A percentile compares a stretch with the other conserved stretches of the same genome.
phyloP scores from a whole-genome alignment of 1,284 basidiomycete species.

The Violaceomyces palustris region DNA sequence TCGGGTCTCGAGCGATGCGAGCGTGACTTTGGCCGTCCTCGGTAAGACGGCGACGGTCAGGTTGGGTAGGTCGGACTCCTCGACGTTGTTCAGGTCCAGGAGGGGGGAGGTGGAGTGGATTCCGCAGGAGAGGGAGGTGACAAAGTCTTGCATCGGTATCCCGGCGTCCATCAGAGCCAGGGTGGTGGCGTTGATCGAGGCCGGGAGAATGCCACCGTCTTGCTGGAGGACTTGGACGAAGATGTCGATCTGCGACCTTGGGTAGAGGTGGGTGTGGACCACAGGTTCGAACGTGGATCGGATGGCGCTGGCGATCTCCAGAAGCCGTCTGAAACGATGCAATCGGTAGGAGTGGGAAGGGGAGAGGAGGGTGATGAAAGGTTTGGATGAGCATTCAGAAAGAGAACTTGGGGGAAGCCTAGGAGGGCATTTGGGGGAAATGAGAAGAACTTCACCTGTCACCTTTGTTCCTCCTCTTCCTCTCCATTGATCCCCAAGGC shows the following conservation, averaged over 20 bases:
- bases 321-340: constrained; percentile 73
- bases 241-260: constrained; percentile 88
- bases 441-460: constrained; percentile 11
- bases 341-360: background rate
- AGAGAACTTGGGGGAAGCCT: constrained; percentile 1
- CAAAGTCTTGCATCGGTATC: constrained; percentile 82
- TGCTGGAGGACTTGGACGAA: constrained; percentile 86
- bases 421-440: background rate
- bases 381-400: constrained; percentile 3
- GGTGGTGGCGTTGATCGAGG: constrained; percentile 89
- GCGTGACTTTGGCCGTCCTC: constrained; percentile 69
- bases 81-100: constrained; percentile 77
- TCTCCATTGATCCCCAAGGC: constrained; percentile 75
- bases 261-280: constrained; percentile 82
- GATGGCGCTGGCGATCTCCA: constrained; percentile 80
- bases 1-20: constrained; percentile 90
- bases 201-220: constrained; percentile 83
- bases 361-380: background rate
- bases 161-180: constrained; percentile 85
- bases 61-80: constrained; percentile 84
- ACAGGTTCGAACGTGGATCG: constrained; percentile 94
- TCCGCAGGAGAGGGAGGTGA: constrained; percentile 66
- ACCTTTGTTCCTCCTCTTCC: constrained; percentile 66
- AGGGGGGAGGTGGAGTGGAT: constrained; percentile 60
- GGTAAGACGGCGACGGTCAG: constrained; percentile 85